Conservation (phyloP, 495 filamentous ascomycete genomes). For the Pseudotulostoma volvatum region DNA sequence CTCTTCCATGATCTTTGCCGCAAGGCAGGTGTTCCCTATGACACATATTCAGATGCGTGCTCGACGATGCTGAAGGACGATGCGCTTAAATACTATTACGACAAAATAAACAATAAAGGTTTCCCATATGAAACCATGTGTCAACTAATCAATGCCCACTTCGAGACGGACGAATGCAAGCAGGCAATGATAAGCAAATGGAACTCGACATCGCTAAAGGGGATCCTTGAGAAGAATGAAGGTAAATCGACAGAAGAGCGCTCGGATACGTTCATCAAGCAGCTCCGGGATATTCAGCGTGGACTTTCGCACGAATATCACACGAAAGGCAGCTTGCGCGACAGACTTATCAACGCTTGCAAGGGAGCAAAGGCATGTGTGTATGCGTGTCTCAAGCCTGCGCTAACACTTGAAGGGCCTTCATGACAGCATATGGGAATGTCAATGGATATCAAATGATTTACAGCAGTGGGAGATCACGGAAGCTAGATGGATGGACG, state of each 20-base stretch:
- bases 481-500: too few relatives aligned
- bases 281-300: not conserved
- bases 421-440: too few relatives aligned
- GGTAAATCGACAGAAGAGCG: not conserved
- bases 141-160: not conserved
- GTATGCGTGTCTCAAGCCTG: not conserved
- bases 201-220: not conserved
- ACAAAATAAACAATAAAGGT: not conserved
- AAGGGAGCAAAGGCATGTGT: not conserved
- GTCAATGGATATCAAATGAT: too few relatives aligned
- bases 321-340: not conserved
- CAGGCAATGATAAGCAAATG: not conserved
- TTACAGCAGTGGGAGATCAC: too few relatives aligned
- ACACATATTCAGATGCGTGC: slow-evolving; percentile 2
- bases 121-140: not conserved
- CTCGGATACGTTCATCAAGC: not conserved
- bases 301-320: not conserved
- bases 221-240: not conserved
- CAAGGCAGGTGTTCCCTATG: not conserved
- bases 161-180: not conserved
- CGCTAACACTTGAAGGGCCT: not conserved
- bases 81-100: not conserved
- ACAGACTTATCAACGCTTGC: not conserved
- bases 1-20: not conserved
- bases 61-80: not conserved